phyloP scores from a whole-genome alignment of 2,329 filamentous ascomycete species.

The Aspergillus fischeri region DNA sequence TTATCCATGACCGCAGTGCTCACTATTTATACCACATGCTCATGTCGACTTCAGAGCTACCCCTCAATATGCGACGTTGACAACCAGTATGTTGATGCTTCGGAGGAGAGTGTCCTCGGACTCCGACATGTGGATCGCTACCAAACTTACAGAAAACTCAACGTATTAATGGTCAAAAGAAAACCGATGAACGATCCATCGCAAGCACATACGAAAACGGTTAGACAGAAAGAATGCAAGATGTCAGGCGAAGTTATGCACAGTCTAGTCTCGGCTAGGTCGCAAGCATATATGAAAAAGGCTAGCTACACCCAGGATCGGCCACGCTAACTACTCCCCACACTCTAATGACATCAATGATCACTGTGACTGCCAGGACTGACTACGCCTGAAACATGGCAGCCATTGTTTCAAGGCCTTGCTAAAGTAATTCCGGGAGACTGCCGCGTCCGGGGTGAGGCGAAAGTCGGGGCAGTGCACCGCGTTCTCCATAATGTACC shows the following conservation, averaged over 20 bases:
- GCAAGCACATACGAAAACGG: background rate
- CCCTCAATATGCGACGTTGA: background rate
- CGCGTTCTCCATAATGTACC: conserved; percentile 43
- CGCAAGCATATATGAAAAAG: conserved; percentile 12
- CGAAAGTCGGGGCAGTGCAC: conserved; percentile 50
- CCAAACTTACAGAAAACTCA: background rate
- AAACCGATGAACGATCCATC: background rate
- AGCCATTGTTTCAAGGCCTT: conserved; percentile 46
- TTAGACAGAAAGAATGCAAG: background rate
- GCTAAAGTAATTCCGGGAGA: conserved; percentile 36
- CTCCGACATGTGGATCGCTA: too few relatives aligned
- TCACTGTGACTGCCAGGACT: background rate
- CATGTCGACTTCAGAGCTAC: background rate
- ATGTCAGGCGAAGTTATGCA: background rate
- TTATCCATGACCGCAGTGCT: background rate
- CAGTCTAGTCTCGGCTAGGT: conserved; percentile 2
- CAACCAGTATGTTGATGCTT: too few relatives aligned
- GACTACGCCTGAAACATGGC: conserved; percentile 35
- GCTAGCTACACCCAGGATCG: conserved; percentile 9
- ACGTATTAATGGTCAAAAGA: background rate
- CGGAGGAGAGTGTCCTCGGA: too few relatives aligned
- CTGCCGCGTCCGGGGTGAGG: conserved; percentile 27
- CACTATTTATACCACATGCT: too few relatives aligned
- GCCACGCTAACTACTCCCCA: background rate
- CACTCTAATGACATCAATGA: background rate